Base-by-base conservation (phyloP, 805 yeast species). In the Nakazawaea ambrosiae region DNA sequence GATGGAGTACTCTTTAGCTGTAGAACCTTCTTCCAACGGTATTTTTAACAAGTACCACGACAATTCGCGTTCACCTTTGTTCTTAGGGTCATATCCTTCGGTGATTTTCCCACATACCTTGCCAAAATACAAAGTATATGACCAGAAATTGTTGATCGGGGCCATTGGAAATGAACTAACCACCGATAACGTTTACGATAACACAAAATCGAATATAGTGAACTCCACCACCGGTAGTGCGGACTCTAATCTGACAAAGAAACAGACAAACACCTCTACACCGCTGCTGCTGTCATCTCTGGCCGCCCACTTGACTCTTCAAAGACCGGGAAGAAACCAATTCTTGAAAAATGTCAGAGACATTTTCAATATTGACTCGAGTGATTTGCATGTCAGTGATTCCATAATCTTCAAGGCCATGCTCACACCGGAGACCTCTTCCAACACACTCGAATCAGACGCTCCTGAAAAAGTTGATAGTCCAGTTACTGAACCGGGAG, bases 71-170 rank as follows among this genome's bases (percentile, higher is more conserved):
- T 66, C 76, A 31, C 80, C 87, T 1, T 52, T 82, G 32, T 55
- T 74, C 16, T 61, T 70, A 2, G 89, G 89, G 4, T 69, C 81
- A 2, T 78, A 75, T 47, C 57, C 80, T 11, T 82, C 90, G 2
- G 63, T 81, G 10, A 46, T 82, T 34, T 82, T 81, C 51, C 78
- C 82, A 3, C 79, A 74, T 32, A 45, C 68, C 12, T 52, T 72
- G 12, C 75, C 81, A 11, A 60, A 61, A 19, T 81, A 76, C 53
- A 67, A 73, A 34, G 60, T 82, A 14, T 79, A 79, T 46, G 71
- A 77, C 35, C 66, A 68, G 49, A 47, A 60, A 18, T 65, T 72
- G 1, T 51, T 80, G 39, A 53, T 79, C 32, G 76, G 79, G 24
- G 77, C 82, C 12, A 63, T 75, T 31, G 75, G 78, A 19, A 58